Percentiles rank a stretch among this genome's conserved stretches.
These are phyloP conservation scores for Malassezia slooffiae DNA, from an alignment of 1,284 basidiomycete genomes.

Conservation along the genomic window DNA sequence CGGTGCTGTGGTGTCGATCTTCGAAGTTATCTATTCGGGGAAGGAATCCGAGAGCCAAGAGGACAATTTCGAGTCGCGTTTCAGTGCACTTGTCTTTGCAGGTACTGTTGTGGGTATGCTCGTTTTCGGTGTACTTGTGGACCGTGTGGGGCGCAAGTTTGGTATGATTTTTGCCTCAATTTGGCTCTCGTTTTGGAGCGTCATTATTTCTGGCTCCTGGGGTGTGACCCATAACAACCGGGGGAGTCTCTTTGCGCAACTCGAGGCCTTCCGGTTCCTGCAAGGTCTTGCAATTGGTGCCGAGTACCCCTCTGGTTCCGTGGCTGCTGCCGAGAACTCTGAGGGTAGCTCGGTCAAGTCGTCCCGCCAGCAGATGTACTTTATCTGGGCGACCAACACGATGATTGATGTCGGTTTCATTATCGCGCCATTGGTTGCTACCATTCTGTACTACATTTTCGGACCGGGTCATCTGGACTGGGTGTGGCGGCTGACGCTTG, in stretches of 20 bases:
- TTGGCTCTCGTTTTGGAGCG: slow-evolving; percentile 30
- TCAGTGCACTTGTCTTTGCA: slow-evolving; percentile 39
- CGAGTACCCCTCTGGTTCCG: slow-evolving; percentile 80
- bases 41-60: not conserved
- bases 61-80: slow-evolving; percentile 19
- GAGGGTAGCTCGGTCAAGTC: slow-evolving; percentile 62
- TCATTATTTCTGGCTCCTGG: slow-evolving; percentile 51
- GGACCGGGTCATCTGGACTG: slow-evolving; percentile 48
- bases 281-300: slow-evolving; percentile 56
- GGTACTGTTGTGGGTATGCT: slow-evolving; percentile 59
- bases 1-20: slow-evolving; percentile 29
- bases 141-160: slow-evolving; percentile 75
- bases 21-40: slow-evolving; percentile 19
- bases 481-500: slow-evolving; percentile 64
- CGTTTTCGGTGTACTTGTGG: slow-evolving; percentile 53
- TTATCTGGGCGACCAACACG: slow-evolving; percentile 51
- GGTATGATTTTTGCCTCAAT: slow-evolving; percentile 58
- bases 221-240: slow-evolving; percentile 68
- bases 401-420: slow-evolving; percentile 88
- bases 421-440: slow-evolving; percentile 66
- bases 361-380: slow-evolving; percentile 70
- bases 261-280: slow-evolving; percentile 56
- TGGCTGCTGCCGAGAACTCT: slow-evolving; percentile 81
- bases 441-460: slow-evolving; percentile 53
- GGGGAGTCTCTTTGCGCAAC: too few relatives aligned